Evolutionary conservation across 148 eudicot genomes (phyloP), one percentile per base, ranked within the genome.

Genomic region (Rhododendron henanense): DNA sequence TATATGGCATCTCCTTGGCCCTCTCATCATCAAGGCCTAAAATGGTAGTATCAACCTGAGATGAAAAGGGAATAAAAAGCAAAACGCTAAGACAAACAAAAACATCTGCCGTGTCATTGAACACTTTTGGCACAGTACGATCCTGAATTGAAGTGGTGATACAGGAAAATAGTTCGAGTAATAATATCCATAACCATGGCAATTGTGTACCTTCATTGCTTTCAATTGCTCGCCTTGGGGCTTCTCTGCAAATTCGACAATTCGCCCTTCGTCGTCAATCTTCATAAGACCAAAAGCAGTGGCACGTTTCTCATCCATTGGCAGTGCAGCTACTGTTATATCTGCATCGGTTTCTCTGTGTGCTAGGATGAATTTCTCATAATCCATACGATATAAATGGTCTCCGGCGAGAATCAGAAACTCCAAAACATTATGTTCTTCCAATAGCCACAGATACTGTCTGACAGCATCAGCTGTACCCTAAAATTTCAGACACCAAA

Each of bases 401-500:
- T 96, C 99, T 81, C 99, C 99, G 86, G 99, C 97, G 83, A 96
- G 95, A 92, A 96, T 85, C 83, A 96, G 88, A 85, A 75, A 95
- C 81, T 96, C 98, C 48, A 95, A 83, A 83, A 96, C 94, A 91
- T 95, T 91, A 78, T 96, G 98, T 90, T 95, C 99, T 88, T 96
- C 99, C 83, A 96, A 95, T 35, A 96, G 91, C 99, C 98, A 95
- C 79, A 93, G 74, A 76, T 91, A 95, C 69, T 95, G 98, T 81
- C 98, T 93, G 63, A 95, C 98, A 50, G 98, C 98, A 94, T 95
- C 98, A 82, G 98, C 99, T 63, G 99, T 96, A 65, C 98, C 99
- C 96, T 95, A 88, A 3, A n/a, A 67, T 67, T 67, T 67, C 74
- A 2, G 4, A 25, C 10, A 67, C 33, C 74, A 67, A 67, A 67